Base-by-base conservation (phyloP, 148 eudicot species). In the Limonium bicolor region DNA sequence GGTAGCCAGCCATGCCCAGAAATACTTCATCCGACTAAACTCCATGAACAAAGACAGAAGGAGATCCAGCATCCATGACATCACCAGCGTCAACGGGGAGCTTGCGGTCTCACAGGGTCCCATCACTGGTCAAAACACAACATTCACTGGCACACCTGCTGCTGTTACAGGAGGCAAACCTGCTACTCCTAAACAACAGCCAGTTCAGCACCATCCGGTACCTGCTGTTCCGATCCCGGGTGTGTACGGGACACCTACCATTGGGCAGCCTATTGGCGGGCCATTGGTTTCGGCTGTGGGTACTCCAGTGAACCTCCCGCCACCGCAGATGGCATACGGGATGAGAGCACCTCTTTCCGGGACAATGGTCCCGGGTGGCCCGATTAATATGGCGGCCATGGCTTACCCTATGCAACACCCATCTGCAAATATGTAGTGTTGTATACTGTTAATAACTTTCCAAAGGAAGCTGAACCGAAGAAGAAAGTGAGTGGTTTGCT, bases 61-160 rank as follows among this genome's bases (percentile, higher is more conserved):
- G 31, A 28, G 48, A 43, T 43, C 48, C 7, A 43, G 48, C 48
- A 43, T 43, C 48, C 48, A 43, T 13, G 48, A 43, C 31, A 43
- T 43, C 48, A 43, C 48, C 48, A 43, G 20, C 19, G 48, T 43
- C 48, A 43, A 43, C 48, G 48, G 18, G 8, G 46, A 41, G 0
- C 13, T 43, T 20, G 3, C 15, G 31, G 48, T 31, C 0, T 15
- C 30, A 10, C 48, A 43, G 11, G 48, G 48, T 13, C 48, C 48
- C 30, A 43, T 43, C 30, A 43, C 48, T 4, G 48, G 48, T 43
- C 48, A 43, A 12, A 43, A 25, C 18, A 24, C 3, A 20, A 18
- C 19, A 31, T 24, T 20, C 14, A 13, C 20, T 7, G 7, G 2
- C 30, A 7, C 3, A 14, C 20, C 11, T 9, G 30, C 48, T 13